Evolutionary conservation across 2,329 filamentous ascomycete species (phyloP), one percentile per base, ranked within the genome.

Genomic region (Claviceps fusiformis): DNA sequence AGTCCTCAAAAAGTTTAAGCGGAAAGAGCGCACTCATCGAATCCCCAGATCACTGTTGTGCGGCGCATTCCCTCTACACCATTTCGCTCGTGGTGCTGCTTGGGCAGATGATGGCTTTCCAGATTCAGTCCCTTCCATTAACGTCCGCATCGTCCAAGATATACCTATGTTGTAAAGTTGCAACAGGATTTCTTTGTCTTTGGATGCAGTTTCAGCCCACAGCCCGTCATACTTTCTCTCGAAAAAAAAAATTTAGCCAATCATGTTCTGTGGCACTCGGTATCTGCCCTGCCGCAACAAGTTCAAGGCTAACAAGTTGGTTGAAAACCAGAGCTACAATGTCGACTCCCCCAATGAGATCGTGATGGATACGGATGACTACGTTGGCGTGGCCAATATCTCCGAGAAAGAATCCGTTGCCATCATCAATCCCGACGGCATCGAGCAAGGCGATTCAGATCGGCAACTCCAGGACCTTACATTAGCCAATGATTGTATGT

Each of bases 321-420:
- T 52, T 54, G 51, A 47, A 50, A 58, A 57, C 10, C 66, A 80
- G 75, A 76, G 73, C 64, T 76, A 76, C 69, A 76, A 77, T 64
- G 71, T 78, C 54, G 74, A 77, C 59, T 79, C 78, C 53, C 78
- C 77, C 15, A 80, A 75, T 67, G 75, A 79, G 62, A 78, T 80
- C 77, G 69, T 77, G 65, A 68, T 80, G 62, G 78, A 80, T 61
- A 71, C 74, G 33, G 75, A 76, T 64, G 78, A 81, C 62, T 78
- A 78, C 55, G 72, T 78, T 62, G 73, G 77, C 64, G 72, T 73
- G 60, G 67, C 73, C 58, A 71, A 74, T 63, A 70, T 72, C 54
- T 65, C 69, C 57, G 79, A 81, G 60, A 75, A 73, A 58, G 77
- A 79, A 47, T 69, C 74, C 53, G 70, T 81, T 54, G 71, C 76